Percentiles rank a stretch among this genome's conserved stretches.
Evolutionary conservation across 306 rosid species (phyloP).

Genomic region (Sophora flavescens): DNA sequence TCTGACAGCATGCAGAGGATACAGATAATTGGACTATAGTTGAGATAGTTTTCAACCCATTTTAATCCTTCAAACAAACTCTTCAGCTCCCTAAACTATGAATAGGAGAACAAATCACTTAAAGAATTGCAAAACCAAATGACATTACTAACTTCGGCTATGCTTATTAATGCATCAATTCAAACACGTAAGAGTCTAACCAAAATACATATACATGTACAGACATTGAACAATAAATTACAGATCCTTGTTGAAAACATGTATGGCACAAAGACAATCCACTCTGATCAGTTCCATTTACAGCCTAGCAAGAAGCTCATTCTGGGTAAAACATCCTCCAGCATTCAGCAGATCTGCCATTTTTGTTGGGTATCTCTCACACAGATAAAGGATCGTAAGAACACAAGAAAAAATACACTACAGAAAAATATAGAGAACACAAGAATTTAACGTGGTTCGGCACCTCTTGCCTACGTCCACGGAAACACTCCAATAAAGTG

Average conservation of each 20-base stretch:
- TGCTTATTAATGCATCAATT: slow-evolving; percentile 10
- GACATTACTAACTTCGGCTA: background rate
- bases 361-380: too few relatives aligned
- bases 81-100: slow-evolving; percentile 17
- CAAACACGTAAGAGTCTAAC: background rate
- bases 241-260: slow-evolving; percentile 3
- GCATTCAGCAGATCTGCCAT: slow-evolving; percentile 37
- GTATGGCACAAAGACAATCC: slow-evolving; percentile 5
- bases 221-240: slow-evolving; percentile 12
- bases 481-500: too few relatives aligned
- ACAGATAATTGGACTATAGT: background rate
- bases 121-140: slow-evolving; percentile 1
- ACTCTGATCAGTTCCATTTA: background rate
- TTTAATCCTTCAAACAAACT: background rate
- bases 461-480: too few relatives aligned
- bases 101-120: background rate
- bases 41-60: slow-evolving; percentile 12
- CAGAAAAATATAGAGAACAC: too few relatives aligned
- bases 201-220: background rate
- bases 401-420: too few relatives aligned
- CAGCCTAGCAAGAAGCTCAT: slow-evolving; percentile 9
- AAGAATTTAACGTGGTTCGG: too few relatives aligned
- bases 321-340: slow-evolving; percentile 4
- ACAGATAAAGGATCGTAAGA: too few relatives aligned
- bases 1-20: background rate